These are phyloP conservation scores for Fraxinus angustifolia DNA, from an alignment of 305 asterid genomes.

Conservation along the genomic window DNA sequence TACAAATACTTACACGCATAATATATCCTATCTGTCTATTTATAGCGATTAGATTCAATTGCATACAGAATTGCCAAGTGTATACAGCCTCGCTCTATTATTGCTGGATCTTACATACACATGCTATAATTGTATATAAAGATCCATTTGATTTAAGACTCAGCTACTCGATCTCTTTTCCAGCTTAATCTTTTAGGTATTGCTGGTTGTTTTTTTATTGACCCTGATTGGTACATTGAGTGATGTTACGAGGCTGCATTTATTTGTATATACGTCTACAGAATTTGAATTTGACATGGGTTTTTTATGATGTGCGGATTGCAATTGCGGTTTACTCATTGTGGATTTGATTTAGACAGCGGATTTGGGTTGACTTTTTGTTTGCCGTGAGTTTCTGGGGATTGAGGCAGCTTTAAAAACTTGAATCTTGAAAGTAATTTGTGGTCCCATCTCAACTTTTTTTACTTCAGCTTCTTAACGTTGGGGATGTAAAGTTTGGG, in stretches of 20 bases:
- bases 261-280: conserved; percentile 20
- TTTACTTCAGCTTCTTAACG: conserved; percentile 1
- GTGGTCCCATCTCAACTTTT: conserved; percentile 7
- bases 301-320: not conserved
- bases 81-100: conserved; percentile 3
- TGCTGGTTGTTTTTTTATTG: not conserved
- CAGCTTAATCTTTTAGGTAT: conserved; percentile 8
- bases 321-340: conserved; percentile 15
- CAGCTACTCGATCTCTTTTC: conserved; percentile 5
- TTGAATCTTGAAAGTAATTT: conserved; percentile 23
- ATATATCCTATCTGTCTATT: not conserved
- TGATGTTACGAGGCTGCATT: conserved; percentile 18
- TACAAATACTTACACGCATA: not conserved
- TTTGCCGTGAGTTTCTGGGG: conserved; percentile 22
- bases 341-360: conserved; percentile 24
- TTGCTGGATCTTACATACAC: not conserved
- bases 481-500: conserved; percentile 13
- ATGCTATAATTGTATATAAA: not conserved
- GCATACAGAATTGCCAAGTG: not conserved
- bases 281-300: not conserved
- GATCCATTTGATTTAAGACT: not conserved
- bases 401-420: conserved; percentile 25
- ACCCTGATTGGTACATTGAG: conserved; percentile 5
- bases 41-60: not conserved
- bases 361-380: conserved; percentile 28